phyloP scores from a whole-genome alignment of 2,329 filamentous ascomycete genomes.

The Botryotinia narcissicola region DNA sequence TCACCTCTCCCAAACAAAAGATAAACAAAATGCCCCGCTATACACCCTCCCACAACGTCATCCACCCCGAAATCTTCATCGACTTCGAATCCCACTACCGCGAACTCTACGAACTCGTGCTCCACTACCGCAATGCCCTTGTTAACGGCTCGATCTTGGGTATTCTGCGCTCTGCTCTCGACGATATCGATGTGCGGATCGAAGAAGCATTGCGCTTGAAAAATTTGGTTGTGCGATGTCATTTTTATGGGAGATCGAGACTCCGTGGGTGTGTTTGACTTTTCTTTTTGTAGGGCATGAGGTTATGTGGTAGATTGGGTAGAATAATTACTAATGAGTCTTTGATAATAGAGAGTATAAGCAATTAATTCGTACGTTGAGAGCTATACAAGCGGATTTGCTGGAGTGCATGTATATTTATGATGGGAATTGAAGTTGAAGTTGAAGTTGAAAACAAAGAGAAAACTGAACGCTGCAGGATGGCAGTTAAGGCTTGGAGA shows the following conservation, averaged over 20 bases:
- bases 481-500: not conserved
- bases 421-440: not conserved
- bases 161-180: not conserved
- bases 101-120: not conserved
- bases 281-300: not conserved
- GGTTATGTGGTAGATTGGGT: fast-evolving
- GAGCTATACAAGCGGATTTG: not conserved
- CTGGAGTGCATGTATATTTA: not conserved
- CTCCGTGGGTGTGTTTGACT: not conserved
- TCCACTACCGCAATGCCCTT: not conserved
- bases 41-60: not conserved
- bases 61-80: not conserved
- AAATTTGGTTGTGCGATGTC: not conserved
- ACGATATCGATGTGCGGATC: not conserved
- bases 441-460: no score
- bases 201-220: not conserved
- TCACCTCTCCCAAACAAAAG: not conserved
- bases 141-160: not conserved
- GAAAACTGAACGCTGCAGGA: not conserved
- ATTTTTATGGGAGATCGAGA: not conserved
- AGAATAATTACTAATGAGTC: not conserved
- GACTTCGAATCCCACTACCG: not conserved
- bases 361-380: not conserved
- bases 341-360: not conserved
- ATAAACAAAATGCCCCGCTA: not conserved